Base-by-base conservation (phyloP, 2,329 filamentous ascomycete species). In the Curvularia sp. region DNA sequence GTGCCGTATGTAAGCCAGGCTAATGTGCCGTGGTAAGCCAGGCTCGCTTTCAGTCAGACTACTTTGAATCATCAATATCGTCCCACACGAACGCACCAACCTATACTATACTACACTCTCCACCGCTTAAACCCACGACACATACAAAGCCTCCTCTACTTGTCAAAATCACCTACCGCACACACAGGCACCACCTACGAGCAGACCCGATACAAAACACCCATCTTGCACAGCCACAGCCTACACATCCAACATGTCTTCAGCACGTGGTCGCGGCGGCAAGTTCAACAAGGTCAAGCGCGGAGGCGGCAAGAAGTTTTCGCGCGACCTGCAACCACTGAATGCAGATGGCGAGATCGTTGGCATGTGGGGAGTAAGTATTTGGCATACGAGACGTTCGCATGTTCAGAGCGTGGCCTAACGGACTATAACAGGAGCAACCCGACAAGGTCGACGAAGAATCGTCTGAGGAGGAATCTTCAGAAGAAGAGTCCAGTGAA, bases 241-340 rank as follows among this genome's bases (percentile, higher is more conserved):
- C 49, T 57, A 57, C 53, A 66, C 57, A 61, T 53, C 64, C 67
- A 71, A 62, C 63, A 85, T 82, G 79, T 84, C 84, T 77, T 82
- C 89, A 60, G 78, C 78, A 68, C 77, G 92, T 76, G 93, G 92
- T 69, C 90, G 93, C 75, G 93, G 90, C 72, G 92, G 93, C 80
- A 98, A 98, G 82, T 97, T 94, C 79, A 91, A 88, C 82, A 98
- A 97, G 83, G 92, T 90, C 68, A 93, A 92, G 69, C 86, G 94
- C 80, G 94, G 94, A 85, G 93, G 94, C 63, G 95, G 95, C 74
- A 97, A 97, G 81, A 89, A 96, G 75, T 99, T 96, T 82, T 97
- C 93, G 67, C 90, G 92, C 66, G 89, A 97, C 77, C 88, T 98
- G 47, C 89, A 91, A 77, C 93, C 93, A 20, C 81, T 95, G 72